Base-by-base conservation (phyloP, 345 rosid genomes). In the Bruguiera gymnorhiza region DNA sequence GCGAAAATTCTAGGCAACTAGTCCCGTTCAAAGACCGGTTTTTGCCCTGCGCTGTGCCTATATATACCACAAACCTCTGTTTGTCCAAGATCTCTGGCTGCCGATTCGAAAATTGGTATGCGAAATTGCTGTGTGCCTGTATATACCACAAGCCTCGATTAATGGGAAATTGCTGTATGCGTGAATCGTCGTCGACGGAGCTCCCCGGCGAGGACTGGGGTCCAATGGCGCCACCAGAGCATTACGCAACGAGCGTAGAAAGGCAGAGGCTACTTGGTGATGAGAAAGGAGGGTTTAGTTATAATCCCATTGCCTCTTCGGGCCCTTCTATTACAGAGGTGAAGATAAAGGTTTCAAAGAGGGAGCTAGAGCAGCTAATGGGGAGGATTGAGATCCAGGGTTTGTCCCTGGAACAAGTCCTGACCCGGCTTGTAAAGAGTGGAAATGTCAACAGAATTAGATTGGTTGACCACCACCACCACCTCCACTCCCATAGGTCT, bases 271-370 rank as follows among this genome's bases (percentile, higher is more conserved):
- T 74, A 27, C 73, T 81, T 1, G 72, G 13, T 24, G 70, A 46
- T 13, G 32, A 26, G 19, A 19, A 10, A 6, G 48, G 3, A 8
- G 63, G 16, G 54, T 63, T 46, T 67, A 73, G 73, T 59, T 72
- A 4, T 66, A 59, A 13, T 43, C 16, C 50, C 18, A 43, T 43
- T 43, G 50, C 18, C 0, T 13, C 50, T 30, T 27, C 80, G 50
- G 57, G 18, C 76, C 71, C 58, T 16, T 60, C 74, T 20, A 18
- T 39, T 1, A 68, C 76, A 5, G 86, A 79, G 83, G 86, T 92
- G 81, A 92, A 90, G 86, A 80, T 92, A 64, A 88, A 81, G 74
- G 81, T 90, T 8, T 77, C 91, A 15, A 90, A 80, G 89, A 87
- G 79, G 75, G 90, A 92, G 76, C 79, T 92, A 0, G 83, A 75